Base-by-base conservation (phyloP, 495 filamentous ascomycete species). In the Penicillium goetzii region DNA sequence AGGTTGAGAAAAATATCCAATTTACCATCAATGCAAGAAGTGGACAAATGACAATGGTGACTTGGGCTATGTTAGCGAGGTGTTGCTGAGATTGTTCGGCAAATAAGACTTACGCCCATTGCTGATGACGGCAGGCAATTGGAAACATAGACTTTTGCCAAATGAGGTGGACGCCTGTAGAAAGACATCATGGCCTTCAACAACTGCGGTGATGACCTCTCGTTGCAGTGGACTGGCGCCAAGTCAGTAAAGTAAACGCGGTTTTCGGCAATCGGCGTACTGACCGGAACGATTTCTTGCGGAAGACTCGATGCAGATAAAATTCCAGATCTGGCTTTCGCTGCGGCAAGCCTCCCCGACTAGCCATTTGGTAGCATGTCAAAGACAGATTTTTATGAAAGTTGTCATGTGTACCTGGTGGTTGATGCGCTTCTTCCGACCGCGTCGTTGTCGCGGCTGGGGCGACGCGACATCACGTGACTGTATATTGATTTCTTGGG, bases 161-260 rank as follows among this genome's bases (percentile, higher is more conserved):
- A 96, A 97, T 1, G 92, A 95, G 4, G 94, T 98, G n/a, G 93
- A 93, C 36, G 94, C 94, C 74, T 97, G 94, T 2, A 98, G 83
- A 71, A 96, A 97, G 28, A 98, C 89, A 89, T 98, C 94, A 49
- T 94, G 81, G 19, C 91, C 90, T 52, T 90, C 87, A 19, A 97
- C 81, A 4, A 90, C 88, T 30, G 92, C 89, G 26, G 78, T 74
- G 43, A 98, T 96, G 47, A 97, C 93, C 59, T 98, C 92, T 59
- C 91, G 83, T 69, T 98, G 94, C 6, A 90, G 81, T 21, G 92
- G 93, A 67, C 93, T 92, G 64, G 68, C 68, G 26, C 15, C 17
- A 12, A 23, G n/a, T 76, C 62, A 70, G 66, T 53, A 32, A 56
- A 59, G 36, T 40, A 17, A 36, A 19, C 23, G 15, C 38, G 50